Base-by-base conservation (phyloP, 495 filamentous ascomycete species). In the Aspergillus funiculosus region DNA sequence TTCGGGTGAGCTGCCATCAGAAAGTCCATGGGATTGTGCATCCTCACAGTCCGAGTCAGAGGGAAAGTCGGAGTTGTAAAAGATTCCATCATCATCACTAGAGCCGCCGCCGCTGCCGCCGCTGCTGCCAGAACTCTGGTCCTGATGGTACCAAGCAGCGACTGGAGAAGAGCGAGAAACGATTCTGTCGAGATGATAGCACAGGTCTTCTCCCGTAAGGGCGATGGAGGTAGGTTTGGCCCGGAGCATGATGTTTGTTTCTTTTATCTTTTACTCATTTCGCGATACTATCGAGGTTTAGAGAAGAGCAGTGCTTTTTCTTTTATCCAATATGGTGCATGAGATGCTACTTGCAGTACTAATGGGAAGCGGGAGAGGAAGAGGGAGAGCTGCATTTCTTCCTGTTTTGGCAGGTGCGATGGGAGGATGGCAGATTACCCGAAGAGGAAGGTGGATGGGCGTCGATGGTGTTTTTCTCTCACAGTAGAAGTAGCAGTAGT, bases 171-270 rank as follows among this genome's bases (percentile, higher is more conserved):
- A 40, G 11, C 44, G 60, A 9, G 46, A 29, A 25, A 51, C 45
- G 34, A 58, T 52, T 8, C 50, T 51, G 19, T 56, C 47, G 20
- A 69, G 48, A 14, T 56, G 54, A 32, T 46, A 53, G 13, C 55
- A 62, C 21, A 85, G 53, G 54, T 85, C 81, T 9, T 67, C 59
- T 25, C 73, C 68, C 21, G 69, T 72, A 28, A 83, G 56, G 6
- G 62, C 60, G 52, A 85, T 73, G 25, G 67, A 60, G 0, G 77
- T 79, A 8, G 74, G 72, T 27, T 61, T 58, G 18, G 73, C 59
- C 48, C 80, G 74, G 36, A 85, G 62, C 81, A 83, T 83, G 42
- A 10, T 46, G 48, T 26, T n/a, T 5, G 20, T 35, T 28, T 38
- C 15, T 40, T 26, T 24, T 30, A 49, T 19, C 32, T 4, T 26